Percentiles rank a stretch among this genome's conserved stretches.
Evolutionary conservation across 2,329 filamentous ascomycete genomes (phyloP).

Genomic region (Allantophomopsis cytisporea): DNA sequence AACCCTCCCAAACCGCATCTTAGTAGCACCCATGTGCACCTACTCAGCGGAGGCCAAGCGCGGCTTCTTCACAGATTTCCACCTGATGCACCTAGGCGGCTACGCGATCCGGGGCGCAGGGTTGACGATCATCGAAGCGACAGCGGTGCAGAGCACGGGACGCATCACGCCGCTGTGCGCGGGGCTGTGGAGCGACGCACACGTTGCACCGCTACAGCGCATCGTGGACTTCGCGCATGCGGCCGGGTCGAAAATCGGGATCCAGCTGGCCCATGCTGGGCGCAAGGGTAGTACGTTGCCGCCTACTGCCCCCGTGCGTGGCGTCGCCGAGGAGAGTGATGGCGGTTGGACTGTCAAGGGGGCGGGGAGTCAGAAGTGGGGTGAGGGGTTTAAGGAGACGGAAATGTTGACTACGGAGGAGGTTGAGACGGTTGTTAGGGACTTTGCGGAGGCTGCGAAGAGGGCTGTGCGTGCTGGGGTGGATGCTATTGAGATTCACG

Average conservation of each 20-base stretch:
- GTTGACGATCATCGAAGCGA: constrained; percentile 20
- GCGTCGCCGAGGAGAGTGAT: constrained; percentile 15
- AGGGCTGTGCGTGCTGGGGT: constrained; percentile 33
- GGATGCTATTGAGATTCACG: constrained; percentile 50
- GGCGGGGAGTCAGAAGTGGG: constrained; percentile 44
- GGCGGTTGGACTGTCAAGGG: constrained; percentile 29
- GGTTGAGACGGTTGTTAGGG: constrained; percentile 20
- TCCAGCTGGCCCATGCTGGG: constrained; percentile 58
- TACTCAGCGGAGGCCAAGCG: constrained; percentile 12
- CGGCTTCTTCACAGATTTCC: constrained; percentile 18
- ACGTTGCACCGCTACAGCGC: constrained; percentile 20
- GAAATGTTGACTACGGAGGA: constrained; percentile 35
- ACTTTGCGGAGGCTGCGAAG: constrained; percentile 20
- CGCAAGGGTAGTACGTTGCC: constrained; percentile 22
- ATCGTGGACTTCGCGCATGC: constrained; percentile 28
- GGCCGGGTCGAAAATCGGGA: constrained; percentile 49
- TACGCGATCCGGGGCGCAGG: constrained; percentile 19
- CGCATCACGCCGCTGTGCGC: constrained; percentile 16
- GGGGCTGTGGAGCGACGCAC: constrained; percentile 22
- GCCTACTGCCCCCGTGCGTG: constrained; percentile 14
- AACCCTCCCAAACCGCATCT: constrained; percentile 30
- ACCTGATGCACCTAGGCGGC: constrained; percentile 16
- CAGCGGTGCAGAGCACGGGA: constrained; percentile 18
- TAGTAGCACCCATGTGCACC: constrained; percentile 33
- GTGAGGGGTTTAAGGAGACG: constrained; percentile 35